phyloP scores from a whole-genome alignment of 1,284 basidiomycete genomes.

The Athelia sp. region DNA sequence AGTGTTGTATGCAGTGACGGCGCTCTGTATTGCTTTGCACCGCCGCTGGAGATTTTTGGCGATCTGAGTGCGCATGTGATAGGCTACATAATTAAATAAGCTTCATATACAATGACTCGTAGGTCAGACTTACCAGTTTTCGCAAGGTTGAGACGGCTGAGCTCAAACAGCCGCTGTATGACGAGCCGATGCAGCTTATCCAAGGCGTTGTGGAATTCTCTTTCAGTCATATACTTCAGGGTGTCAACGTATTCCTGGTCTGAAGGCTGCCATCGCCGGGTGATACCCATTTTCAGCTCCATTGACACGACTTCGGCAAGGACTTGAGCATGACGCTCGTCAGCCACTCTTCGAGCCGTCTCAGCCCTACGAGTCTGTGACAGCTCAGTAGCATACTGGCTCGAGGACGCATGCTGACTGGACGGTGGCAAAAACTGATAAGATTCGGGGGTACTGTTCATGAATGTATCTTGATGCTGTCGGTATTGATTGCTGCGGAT shows the following conservation, averaged over 20 bases:
- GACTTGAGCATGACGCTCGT: not conserved
- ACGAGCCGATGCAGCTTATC: constrained; percentile 15
- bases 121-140: constrained; percentile 4
- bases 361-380: not conserved
- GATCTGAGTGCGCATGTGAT: constrained; percentile 23
- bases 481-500: too few species aligned
- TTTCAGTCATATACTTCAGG: not conserved
- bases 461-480: not conserved
- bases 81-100: constrained; percentile 15
- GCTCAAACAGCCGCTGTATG: constrained; percentile 15
- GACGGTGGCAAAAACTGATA: not conserved
- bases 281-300: not conserved
- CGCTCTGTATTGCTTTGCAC: constrained; percentile 18
- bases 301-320: not conserved
- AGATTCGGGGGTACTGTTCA: not conserved
- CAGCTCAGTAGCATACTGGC: not conserved
- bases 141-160: constrained; percentile 10
- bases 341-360: not conserved
- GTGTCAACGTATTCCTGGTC: not conserved
- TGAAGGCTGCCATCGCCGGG: not conserved
- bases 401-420: not conserved
- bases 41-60: constrained; percentile 20
- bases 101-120: constrained; percentile 1
- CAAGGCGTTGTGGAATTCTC: constrained; percentile 12
- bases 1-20: constrained; percentile 22